Evolutionary conservation across 164 flowering plant species (phyloP), one percentile per base, ranked within the genome.

Genomic region (Litsea cubeba): DNA sequence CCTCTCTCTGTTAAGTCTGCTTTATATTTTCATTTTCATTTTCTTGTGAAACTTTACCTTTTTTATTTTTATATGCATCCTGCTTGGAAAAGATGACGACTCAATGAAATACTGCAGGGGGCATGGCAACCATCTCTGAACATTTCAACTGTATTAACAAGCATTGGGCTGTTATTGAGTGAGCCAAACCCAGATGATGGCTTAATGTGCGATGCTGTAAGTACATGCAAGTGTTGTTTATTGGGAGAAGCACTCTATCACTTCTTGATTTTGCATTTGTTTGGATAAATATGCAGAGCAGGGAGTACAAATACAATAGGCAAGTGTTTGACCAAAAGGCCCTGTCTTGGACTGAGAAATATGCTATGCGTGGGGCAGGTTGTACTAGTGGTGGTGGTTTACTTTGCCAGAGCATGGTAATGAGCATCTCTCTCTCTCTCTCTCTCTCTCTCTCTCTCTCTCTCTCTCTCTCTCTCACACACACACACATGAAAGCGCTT

Each of bases 141-240:
- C 80, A 89, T 94, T 75, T 91, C 94, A 58, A 88, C 94, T 5
- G 89, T 91, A 69, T 72, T 94, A 65, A 89, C 89, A 71, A 94
- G 95, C 83, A 90, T 94, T 71, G 90, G 95, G 50, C 82, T 91
- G 81, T 76, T 94, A 74, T 82, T 93, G 67, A 87, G 90, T 80
- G 98, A 94, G 72, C 98, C 95, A 71, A 94, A 94, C 76, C 98
- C 98, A 32, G 98, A 91, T 76, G 98, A 94, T 83, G 98, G 98
- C 54, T 81, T 94, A 26, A 90, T 91, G 97, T 86, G 92, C 71
- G 97, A 94, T 79, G 93, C 86, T 14, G 98, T 94, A 81, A 84
- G 98, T 83, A 32, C 12, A 46, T 66, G 49, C 11, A n/a, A 40
- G 5, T 46, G 23, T 25, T 65, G 62, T 46, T 22, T 2, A 5